Conservation (phyloP, 208 protist species). For the Balamuthia mandrillaris region DNA sequence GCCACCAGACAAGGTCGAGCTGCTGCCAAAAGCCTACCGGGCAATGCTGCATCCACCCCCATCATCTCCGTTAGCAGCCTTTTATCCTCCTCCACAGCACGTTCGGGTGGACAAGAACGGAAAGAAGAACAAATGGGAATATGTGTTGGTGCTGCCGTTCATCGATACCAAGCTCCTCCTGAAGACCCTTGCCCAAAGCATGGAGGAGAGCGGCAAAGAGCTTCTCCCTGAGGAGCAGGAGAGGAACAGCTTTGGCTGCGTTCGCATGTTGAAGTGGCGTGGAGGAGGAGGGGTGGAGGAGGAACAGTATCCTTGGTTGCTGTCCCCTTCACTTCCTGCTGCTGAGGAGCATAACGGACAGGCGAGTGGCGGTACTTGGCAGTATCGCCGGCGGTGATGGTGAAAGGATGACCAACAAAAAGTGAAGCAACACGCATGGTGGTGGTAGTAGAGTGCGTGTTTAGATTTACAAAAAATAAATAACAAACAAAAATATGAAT, state of each 20-base stretch:
- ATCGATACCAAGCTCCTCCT: constrained; percentile 64
- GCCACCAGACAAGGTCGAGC: not conserved
- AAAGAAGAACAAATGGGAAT: constrained; percentile 88
- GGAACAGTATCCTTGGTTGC: too few relatives aligned
- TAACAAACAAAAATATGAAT: too few relatives aligned
- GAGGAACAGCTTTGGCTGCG: not conserved
- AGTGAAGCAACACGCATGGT: too few relatives aligned
- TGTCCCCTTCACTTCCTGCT: too few relatives aligned
- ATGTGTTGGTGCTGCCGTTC: constrained; percentile 80
- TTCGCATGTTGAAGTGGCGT: not conserved
- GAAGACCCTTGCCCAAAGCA: not conserved
- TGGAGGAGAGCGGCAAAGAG: not conserved
- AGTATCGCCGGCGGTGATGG: too few relatives aligned
- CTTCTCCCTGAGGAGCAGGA: not conserved
- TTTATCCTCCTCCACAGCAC: constrained; percentile 96
- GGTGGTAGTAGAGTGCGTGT: too few relatives aligned
- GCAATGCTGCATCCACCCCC: not conserved
- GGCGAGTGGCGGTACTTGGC: too few relatives aligned
- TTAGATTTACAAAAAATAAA: too few relatives aligned
- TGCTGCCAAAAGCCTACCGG: constrained; percentile 22
- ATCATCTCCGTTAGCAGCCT: too few relatives aligned
- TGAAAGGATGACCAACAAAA: too few relatives aligned
- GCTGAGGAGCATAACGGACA: too few relatives aligned
- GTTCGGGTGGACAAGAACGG: constrained; percentile 94
- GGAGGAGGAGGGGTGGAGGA: too few relatives aligned